Conservation (phyloP, 768 basidiomycete genomes). For the Ramaria rubella region DNA sequence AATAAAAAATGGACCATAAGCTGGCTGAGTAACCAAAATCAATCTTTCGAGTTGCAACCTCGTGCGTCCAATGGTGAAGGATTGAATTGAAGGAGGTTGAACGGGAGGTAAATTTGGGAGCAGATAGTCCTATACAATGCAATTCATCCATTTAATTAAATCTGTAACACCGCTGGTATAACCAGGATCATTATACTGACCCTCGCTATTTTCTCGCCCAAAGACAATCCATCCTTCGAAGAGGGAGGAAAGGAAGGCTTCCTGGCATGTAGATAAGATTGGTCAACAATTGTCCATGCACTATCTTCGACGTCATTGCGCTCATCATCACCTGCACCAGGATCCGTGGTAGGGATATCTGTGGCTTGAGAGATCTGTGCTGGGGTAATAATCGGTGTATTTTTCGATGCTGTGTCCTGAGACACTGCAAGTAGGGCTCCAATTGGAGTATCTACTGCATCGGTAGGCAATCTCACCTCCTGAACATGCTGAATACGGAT, state of each 20-base stretch:
- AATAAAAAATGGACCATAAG: slow-evolving; percentile 40
- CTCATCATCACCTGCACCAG: not conserved
- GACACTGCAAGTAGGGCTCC: too few species aligned
- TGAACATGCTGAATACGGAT: slow-evolving; percentile 43
- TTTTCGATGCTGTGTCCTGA: too few species aligned
- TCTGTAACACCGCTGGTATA: too few species aligned
- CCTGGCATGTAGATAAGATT: too few species aligned
- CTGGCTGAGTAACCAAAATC: slow-evolving; percentile 46
- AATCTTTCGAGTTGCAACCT: slow-evolving; percentile 46
- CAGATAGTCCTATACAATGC: not conserved
- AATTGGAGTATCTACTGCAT: too few species aligned
- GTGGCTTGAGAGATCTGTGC: not conserved
- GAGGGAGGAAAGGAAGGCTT: not conserved
- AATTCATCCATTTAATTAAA: too few species aligned
- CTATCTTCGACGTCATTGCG: too few species aligned
- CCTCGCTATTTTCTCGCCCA: not conserved
- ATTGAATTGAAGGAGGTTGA: slow-evolving; percentile 29
- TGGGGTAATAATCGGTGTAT: too few species aligned
- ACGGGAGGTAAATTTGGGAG: slow-evolving; percentile 34
- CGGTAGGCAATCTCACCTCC: slow-evolving; percentile 39
- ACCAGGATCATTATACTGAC: too few species aligned
- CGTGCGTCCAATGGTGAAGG: slow-evolving; percentile 50
- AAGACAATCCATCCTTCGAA: not conserved
- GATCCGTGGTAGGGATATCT: not conserved
- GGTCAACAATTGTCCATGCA: not conserved